These are phyloP conservation scores for Avicennia marina DNA, from an alignment of 257 asterid genomes.

Conservation along the genomic window DNA sequence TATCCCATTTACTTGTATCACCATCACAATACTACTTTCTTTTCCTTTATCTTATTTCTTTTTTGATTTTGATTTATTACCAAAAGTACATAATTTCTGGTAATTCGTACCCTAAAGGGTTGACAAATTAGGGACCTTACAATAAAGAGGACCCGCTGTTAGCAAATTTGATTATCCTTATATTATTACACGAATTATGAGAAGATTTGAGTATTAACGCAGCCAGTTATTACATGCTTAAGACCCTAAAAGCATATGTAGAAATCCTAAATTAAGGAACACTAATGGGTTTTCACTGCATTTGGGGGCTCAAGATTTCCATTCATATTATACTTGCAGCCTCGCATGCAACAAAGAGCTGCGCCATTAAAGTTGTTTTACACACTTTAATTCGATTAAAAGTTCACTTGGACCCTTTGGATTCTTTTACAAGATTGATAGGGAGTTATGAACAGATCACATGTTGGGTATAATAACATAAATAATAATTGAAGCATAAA, in stretches of 20 bases:
- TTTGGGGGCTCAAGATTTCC: not conserved
- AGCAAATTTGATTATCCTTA: not conserved
- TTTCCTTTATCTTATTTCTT: slow-evolving; percentile 5
- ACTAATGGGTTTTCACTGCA: not conserved
- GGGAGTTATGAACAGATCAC: no score
- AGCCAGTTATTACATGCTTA: no score
- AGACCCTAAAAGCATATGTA: not conserved
- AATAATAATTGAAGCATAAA: slow-evolving; percentile 9
- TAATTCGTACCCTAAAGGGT: slow-evolving; percentile 32
- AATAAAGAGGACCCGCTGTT: not conserved
- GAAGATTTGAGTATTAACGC: no score
- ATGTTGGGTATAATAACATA: no score
- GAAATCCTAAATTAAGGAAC: no score
- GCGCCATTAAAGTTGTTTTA: no score
- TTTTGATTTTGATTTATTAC: slow-evolving; percentile 16
- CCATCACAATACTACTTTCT: slow-evolving; percentile 9
- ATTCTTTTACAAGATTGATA: no score
- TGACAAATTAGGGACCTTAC: slow-evolving; percentile 21
- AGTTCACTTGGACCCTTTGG: no score
- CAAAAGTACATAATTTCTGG: slow-evolving; percentile 22
- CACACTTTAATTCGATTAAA: no score
- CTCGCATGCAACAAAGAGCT: no score
- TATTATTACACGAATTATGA: no score
- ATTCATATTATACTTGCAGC: no score
- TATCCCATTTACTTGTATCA: slow-evolving; percentile 24